These are phyloP conservation scores for Clohesyomyces aquaticus DNA, from an alignment of 495 filamentous ascomycete species.

Conservation along the genomic window DNA sequence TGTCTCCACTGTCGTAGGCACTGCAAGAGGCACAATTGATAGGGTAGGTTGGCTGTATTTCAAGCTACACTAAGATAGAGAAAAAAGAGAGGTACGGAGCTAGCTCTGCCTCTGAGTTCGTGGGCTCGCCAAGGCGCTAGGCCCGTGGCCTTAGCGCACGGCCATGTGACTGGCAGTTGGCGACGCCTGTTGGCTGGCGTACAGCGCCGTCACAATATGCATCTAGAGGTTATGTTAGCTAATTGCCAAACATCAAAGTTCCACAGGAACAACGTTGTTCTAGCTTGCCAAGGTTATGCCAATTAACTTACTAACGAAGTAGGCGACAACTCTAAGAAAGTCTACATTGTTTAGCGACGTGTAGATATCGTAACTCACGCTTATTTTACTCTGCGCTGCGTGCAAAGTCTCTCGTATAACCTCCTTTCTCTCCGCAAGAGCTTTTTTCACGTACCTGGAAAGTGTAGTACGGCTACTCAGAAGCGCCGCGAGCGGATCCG, in stretches of 20 bases:
- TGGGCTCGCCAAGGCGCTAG: too few species aligned
- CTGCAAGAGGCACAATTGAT: too few species aligned
- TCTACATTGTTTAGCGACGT: background rate
- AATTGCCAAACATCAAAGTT: background rate
- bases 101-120: too few species aligned
- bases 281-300: background rate
- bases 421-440: background rate
- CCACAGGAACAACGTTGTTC: background rate
- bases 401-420: background rate
- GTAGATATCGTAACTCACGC: background rate
- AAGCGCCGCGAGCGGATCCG: background rate
- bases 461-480: background rate
- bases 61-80: too few species aligned
- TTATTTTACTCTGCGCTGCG: background rate
- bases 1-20: background rate
- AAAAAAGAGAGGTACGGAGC: too few species aligned
- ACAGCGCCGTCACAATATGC: too few species aligned
- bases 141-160: background rate
- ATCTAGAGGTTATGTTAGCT: background rate
- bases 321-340: background rate
- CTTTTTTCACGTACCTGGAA: background rate
- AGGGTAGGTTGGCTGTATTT: background rate
- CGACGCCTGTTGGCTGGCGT: too few species aligned
- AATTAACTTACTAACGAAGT: background rate
- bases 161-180: too few species aligned